These are phyloP conservation scores for Ottelia alismoides DNA, from an alignment of 106 monocot species.

Conservation along the genomic window DNA sequence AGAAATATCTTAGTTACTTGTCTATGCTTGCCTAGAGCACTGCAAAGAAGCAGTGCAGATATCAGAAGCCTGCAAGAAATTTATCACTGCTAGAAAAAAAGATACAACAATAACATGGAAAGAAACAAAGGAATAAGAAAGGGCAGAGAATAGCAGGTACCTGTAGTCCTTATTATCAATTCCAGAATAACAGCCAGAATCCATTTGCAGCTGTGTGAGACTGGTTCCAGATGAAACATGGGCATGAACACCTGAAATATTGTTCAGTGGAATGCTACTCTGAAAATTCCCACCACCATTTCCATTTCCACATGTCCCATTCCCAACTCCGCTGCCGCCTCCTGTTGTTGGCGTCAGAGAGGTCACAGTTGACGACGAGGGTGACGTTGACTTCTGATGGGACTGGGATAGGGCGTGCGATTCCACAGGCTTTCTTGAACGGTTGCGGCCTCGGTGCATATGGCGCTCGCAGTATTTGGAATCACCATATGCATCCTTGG, in stretches of 20 bases:
- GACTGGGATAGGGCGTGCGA: too few species aligned
- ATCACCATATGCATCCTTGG: slow-evolving; percentile 68
- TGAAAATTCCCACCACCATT: not conserved
- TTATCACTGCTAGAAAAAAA: too few species aligned
- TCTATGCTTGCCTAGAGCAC: too few species aligned
- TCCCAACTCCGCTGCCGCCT: not conserved
- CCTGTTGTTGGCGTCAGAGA: slow-evolving; percentile 11
- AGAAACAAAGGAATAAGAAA: too few species aligned
- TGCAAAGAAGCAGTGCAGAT: too few species aligned
- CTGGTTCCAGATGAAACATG: not conserved
- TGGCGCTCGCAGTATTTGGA: slow-evolving; percentile 50
- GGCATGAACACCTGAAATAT: not conserved
- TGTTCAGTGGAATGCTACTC: not conserved
- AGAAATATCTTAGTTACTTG: too few species aligned
- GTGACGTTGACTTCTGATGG: slow-evolving; percentile 13
- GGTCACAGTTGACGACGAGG: slow-evolving; percentile 30
- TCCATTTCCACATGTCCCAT: not conserved
- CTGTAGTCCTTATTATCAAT: not conserved
- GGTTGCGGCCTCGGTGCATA: slow-evolving; percentile 33
- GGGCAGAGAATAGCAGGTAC: not conserved
- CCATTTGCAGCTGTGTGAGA: not conserved
- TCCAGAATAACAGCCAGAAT: not conserved
- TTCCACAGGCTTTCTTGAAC: slow-evolving; percentile 46
- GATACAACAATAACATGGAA: too few species aligned
- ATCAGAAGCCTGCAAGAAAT: too few species aligned